Percentiles rank a stretch among this genome's conserved stretches.
Conservation (phyloP, 148 eudicot species). For the Rhododendron vialii region DNA sequence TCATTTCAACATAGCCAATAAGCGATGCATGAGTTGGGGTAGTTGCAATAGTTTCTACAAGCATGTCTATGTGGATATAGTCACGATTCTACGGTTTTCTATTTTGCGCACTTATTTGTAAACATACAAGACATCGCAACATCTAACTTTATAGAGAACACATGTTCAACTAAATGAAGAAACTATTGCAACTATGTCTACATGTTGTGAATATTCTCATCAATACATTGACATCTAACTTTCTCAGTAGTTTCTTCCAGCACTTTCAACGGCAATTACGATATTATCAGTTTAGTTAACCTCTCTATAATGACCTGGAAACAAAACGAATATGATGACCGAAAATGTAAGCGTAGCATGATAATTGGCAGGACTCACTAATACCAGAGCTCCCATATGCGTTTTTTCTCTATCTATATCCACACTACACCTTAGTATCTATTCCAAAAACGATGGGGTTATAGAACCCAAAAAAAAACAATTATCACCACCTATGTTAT, state of each 20-base stretch:
- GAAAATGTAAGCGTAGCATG: not conserved
- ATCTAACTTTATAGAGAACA: not conserved
- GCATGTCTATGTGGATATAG: not conserved
- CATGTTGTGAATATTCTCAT: not conserved
- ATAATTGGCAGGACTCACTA: not conserved
- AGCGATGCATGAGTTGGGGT: not conserved
- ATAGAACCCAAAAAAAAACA: not conserved
- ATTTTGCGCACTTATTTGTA: not conserved
- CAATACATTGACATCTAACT: not conserved
- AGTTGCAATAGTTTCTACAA: not conserved
- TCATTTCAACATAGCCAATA: not conserved
- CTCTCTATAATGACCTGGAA: not conserved
- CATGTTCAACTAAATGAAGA: not conserved
- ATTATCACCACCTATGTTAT: not conserved
- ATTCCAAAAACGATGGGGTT: not conserved
- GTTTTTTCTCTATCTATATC: not conserved
- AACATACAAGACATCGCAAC: not conserved
- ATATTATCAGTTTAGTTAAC: not conserved
- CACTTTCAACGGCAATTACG: not conserved
- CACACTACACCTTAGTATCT: not conserved
- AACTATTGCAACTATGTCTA: not conserved
- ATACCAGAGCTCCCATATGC: not conserved
- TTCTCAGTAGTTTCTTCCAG: not conserved
- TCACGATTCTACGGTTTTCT: not conserved
- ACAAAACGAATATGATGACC: not conserved